Percentiles rank a stretch among this genome's conserved stretches.
phyloP scores from a whole-genome alignment of 2,329 filamentous ascomycete genomes.

The Sporothrix pallida region DNA sequence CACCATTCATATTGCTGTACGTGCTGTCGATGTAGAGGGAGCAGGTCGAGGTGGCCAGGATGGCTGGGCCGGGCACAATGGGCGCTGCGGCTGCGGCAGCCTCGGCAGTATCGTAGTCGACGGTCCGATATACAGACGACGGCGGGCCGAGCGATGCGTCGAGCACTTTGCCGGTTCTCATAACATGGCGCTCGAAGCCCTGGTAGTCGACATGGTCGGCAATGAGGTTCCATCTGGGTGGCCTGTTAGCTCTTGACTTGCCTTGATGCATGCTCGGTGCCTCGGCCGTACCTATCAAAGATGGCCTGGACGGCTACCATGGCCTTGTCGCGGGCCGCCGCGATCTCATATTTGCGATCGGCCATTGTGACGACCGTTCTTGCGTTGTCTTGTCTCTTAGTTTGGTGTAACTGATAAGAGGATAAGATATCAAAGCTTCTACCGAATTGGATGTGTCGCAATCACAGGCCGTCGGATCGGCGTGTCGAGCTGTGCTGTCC shows the following conservation, averaged over 20 bases:
- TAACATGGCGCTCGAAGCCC: conserved; percentile 39
- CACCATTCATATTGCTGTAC: conserved; percentile 55
- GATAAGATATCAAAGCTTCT: too few species aligned
- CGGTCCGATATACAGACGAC: background rate
- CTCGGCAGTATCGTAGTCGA: background rate
- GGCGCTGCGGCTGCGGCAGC: background rate
- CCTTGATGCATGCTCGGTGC: background rate
- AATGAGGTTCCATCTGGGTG: conserved; percentile 37
- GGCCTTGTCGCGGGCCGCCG: conserved; percentile 22
- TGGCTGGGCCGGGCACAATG: conserved; percentile 29
- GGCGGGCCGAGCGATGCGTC: conserved; percentile 41
- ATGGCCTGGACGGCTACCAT: conserved; percentile 34
- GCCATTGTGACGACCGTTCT: background rate
- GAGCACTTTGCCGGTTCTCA: conserved; percentile 40
- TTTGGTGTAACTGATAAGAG: too few species aligned
- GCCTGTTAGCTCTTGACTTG: background rate
- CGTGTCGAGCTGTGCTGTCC: background rate
- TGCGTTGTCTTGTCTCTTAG: background rate
- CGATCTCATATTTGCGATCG: background rate
- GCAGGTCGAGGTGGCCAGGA: conserved; percentile 48
- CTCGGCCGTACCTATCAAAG: conserved; percentile 33
- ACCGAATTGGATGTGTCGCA: background rate
- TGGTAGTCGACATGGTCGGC: conserved; percentile 31
- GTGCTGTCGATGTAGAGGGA: conserved; percentile 50
- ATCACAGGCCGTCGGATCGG: conserved; percentile 5